phyloP scores from a whole-genome alignment of 441 rosid species.

The Pelargonium fulgidum region DNA sequence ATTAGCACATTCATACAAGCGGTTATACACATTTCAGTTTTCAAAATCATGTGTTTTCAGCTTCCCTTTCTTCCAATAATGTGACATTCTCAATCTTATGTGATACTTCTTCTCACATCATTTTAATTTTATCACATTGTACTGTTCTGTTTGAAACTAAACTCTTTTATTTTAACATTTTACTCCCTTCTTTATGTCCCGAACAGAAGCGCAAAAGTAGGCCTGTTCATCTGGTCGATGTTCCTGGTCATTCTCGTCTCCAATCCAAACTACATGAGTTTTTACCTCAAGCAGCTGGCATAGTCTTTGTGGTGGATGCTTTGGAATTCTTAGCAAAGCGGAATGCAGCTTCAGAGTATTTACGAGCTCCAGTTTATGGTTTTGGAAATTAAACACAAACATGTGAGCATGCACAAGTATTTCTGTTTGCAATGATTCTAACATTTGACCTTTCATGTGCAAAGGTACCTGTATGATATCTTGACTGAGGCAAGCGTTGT shows the following conservation, averaged over 20 bases:
- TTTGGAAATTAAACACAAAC: not conserved
- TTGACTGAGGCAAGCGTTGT: constrained; percentile 69
- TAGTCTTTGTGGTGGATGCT: constrained; percentile 81
- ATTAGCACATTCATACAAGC: too few relatives aligned
- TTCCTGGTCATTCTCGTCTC: constrained; percentile 90
- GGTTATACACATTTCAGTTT: not conserved
- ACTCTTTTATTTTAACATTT: not conserved
- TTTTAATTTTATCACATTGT: not conserved
- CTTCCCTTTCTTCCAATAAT: not conserved
- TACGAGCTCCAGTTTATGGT: not conserved
- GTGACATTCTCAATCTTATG: too few relatives aligned
- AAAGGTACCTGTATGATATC: constrained; percentile 80
- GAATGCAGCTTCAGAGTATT: constrained; percentile 69
- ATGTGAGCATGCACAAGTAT: not conserved
- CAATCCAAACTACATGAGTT: constrained; percentile 68
- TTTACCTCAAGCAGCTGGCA: constrained; percentile 75
- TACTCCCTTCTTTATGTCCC: constrained; percentile 5
- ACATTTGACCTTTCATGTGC: constrained; percentile 22
- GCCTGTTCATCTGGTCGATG: constrained; percentile 81
- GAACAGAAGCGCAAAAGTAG: constrained; percentile 54
- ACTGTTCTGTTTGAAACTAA: constrained; percentile 2
- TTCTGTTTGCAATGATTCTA: constrained; percentile 7
- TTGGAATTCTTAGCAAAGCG: constrained; percentile 73
- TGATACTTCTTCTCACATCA: too few relatives aligned
- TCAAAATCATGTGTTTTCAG: not conserved